phyloP scores from a whole-genome alignment of 2,329 filamentous ascomycete genomes.

The Pseudogymnoascus sp. region DNA sequence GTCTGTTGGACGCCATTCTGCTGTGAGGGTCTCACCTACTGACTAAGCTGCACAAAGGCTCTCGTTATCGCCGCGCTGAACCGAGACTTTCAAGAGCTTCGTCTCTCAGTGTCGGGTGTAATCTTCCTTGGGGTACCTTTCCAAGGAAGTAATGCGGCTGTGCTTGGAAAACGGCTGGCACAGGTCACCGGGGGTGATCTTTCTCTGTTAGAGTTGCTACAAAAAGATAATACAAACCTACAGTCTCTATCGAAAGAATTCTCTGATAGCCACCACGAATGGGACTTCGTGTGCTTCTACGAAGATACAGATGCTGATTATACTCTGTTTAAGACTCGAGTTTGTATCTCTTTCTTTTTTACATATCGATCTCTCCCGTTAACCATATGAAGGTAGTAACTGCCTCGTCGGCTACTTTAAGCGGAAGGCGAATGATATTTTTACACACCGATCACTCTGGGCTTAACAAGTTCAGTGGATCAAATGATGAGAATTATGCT shows the following conservation, averaged over 20 bases:
- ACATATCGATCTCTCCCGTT: background rate
- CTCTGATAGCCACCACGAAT: conserved; percentile 9
- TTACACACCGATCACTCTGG: conserved; percentile 19
- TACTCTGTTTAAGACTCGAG: conserved; percentile 6
- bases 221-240: conserved; percentile 14
- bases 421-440: conserved; percentile 18
- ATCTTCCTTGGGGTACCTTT: conserved; percentile 20
- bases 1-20: conserved; percentile 6
- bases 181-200: background rate
- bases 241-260: conserved; percentile 13
- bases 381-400: conserved; percentile 14
- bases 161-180: conserved; percentile 12
- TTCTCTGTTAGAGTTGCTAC: conserved; percentile 14
- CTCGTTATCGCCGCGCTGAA: conserved; percentile 14
- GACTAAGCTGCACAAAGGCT: conserved; percentile 12
- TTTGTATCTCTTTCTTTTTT: background rate
- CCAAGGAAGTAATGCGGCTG: conserved; percentile 17
- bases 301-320: conserved; percentile 11
- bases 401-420: conserved; percentile 15
- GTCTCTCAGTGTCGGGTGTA: conserved; percentile 16
- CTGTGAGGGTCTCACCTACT: background rate
- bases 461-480: conserved; percentile 20
- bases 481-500: conserved; percentile 18
- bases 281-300: conserved; percentile 16
- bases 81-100: conserved; percentile 16